These are phyloP conservation scores for Metarhizium brunneum DNA, from an alignment of 2,329 filamentous ascomycete genomes.

Conservation along the genomic window DNA sequence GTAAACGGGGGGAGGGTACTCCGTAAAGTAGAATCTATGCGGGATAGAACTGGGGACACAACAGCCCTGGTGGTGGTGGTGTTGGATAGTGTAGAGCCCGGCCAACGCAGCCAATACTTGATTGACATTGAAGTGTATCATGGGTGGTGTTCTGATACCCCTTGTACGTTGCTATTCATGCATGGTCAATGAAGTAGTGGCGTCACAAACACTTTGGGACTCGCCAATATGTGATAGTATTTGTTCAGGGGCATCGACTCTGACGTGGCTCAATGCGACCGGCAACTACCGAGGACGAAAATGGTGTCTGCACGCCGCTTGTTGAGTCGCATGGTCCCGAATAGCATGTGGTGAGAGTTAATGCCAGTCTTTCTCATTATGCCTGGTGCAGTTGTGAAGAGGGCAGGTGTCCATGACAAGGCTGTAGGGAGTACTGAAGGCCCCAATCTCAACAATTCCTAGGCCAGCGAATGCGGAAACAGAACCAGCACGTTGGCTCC, in stretches of 20 bases:
- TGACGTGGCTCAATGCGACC: not conserved
- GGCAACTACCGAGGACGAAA: not conserved
- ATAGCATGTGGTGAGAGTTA: not conserved
- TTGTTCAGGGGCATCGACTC: not conserved
- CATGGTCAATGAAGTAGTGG: not conserved
- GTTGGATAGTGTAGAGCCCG: not conserved
- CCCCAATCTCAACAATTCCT: not conserved
- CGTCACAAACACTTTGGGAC: not conserved
- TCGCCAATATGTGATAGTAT: not conserved
- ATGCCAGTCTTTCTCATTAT: not conserved
- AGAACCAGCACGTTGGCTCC: not conserved
- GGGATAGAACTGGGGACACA: not conserved
- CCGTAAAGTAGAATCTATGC: not conserved
- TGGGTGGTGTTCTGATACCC: too few relatives aligned
- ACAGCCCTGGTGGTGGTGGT: not conserved
- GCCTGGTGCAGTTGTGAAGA: not conserved
- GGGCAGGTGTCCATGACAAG: too few relatives aligned
- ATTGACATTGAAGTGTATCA: not conserved
- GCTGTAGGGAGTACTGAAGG: too few relatives aligned
- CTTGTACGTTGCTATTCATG: not conserved
- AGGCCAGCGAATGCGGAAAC: not conserved
- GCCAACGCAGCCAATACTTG: not conserved
- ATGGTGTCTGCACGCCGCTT: not conserved
- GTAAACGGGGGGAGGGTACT: not conserved
- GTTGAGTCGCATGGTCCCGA: not conserved